Percentiles rank a stretch among this genome's conserved stretches.
phyloP scores from a whole-genome alignment of 257 asterid species.

The Plantago ovata region DNA sequence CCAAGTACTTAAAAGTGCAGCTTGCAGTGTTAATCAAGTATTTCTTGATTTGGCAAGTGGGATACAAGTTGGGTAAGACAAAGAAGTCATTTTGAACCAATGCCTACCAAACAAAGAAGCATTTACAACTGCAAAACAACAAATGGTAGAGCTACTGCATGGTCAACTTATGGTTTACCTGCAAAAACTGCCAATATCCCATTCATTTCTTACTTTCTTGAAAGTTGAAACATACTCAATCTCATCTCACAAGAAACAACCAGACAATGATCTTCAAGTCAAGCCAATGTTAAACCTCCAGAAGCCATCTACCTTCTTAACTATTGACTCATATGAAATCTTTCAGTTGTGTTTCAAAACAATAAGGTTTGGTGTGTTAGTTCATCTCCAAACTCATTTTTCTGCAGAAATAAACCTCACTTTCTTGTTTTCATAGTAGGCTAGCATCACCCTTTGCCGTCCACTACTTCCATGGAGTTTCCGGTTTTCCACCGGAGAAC shows the following conservation, averaged over 20 bases:
- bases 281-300: constrained; percentile 38
- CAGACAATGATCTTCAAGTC: constrained; percentile 23
- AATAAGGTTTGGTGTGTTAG: constrained; percentile 63
- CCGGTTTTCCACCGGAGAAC: constrained; percentile 27
- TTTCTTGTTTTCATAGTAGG: constrained; percentile 19
- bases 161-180: constrained; percentile 80
- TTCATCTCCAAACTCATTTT: constrained; percentile 42
- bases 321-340: constrained; percentile 9
- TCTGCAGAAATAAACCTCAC: constrained; percentile 11
- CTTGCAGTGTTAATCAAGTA: background rate
- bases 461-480: constrained; percentile 48
- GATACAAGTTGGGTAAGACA: constrained; percentile 14
- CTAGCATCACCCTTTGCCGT: constrained; percentile 17
- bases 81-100: background rate
- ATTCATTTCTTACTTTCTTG: constrained; percentile 18
- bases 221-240: constrained; percentile 28
- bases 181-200: constrained; percentile 35
- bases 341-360: constrained; percentile 7
- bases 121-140: background rate
- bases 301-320: background rate
- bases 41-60: background rate
- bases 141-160: constrained; percentile 30
- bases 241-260: constrained; percentile 31
- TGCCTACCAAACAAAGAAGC: constrained; percentile 5
- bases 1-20: background rate